Percentiles rank a stretch among this genome's conserved stretches.
Evolutionary conservation across 177 flowering plant species (phyloP).

Genomic region (Vitis hybrid): DNA sequence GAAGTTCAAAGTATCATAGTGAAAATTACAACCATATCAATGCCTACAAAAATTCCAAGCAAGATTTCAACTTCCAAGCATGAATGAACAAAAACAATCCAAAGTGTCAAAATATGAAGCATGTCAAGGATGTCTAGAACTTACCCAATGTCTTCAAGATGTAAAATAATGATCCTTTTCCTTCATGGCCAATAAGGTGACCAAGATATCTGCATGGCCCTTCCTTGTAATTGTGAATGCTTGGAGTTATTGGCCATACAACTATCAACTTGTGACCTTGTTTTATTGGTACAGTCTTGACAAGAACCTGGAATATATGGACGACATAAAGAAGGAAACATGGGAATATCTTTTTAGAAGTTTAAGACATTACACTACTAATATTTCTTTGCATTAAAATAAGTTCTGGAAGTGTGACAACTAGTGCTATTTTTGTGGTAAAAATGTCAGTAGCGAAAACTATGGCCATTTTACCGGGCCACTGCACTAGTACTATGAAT

Average conservation of each 20-base stretch:
- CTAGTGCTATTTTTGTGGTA: too few relatives aligned
- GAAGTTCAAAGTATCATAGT: background rate
- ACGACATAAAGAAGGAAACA: background rate
- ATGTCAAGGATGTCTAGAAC: slow-evolving; percentile 28
- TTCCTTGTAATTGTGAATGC: slow-evolving; percentile 73
- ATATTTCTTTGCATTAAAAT: too few relatives aligned
- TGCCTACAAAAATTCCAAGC: background rate
- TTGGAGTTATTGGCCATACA: slow-evolving; percentile 88
- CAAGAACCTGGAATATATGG: slow-evolving; percentile 66
- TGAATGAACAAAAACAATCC: background rate
- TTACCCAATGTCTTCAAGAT: slow-evolving; percentile 83
- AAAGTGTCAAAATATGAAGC: background rate
- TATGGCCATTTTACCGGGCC: background rate
- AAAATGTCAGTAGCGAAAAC: background rate
- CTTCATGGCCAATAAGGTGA: slow-evolving; percentile 99
- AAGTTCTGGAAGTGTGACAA: too few relatives aligned
- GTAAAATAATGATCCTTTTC: slow-evolving; percentile 86
- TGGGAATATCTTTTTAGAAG: too few relatives aligned
- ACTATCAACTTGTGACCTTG: slow-evolving; percentile 76
- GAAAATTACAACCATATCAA: background rate
- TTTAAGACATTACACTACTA: too few relatives aligned
- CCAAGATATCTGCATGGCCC: slow-evolving; percentile 86
- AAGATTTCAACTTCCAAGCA: slow-evolving; percentile 1
- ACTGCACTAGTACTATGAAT: slow-evolving; percentile 6
- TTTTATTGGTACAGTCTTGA: slow-evolving; percentile 78